phyloP scores from a whole-genome alignment of 2,329 filamentous ascomycete species.

The Cercospora zeae-maydis region DNA sequence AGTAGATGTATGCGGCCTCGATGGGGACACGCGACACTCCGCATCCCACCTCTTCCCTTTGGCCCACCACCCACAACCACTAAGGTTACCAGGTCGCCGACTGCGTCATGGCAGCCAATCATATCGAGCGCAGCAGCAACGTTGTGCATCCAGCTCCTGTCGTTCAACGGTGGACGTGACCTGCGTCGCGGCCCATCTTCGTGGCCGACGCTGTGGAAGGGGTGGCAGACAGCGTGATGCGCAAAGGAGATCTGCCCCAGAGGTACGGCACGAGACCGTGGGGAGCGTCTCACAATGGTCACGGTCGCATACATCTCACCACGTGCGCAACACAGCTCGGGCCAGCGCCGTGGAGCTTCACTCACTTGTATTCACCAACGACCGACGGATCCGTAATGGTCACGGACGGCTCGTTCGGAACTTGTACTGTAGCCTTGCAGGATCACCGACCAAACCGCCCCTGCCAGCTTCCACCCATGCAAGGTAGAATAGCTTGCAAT shows the following conservation, averaged over 20 bases:
- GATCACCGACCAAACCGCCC: too few species aligned
- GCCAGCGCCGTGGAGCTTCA: not conserved
- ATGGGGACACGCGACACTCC: not conserved
- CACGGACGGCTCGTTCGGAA: too few species aligned
- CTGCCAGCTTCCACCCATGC: too few species aligned
- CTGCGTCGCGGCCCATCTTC: conserved; percentile 6
- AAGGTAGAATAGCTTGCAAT: too few species aligned
- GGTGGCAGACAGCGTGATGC: not conserved
- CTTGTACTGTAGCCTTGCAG: too few species aligned
- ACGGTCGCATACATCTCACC: not conserved
- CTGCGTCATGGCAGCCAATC: not conserved
- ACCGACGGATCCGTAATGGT: too few species aligned
- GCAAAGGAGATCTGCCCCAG: not conserved
- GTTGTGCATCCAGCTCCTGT: conserved; percentile 5
- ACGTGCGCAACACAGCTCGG: not conserved
- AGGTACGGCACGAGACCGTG: too few species aligned
- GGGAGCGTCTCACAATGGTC: too few species aligned
- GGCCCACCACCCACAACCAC: not conserved
- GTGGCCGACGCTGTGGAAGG: not conserved
- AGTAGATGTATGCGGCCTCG: not conserved
- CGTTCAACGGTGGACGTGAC: conserved; percentile 5
- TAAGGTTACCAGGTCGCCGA: not conserved
- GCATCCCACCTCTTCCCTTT: not conserved
- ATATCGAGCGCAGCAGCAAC: not conserved
- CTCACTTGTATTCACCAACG: too few species aligned